Evolutionary conservation across 352 stramenopile genomes (phyloP).

Genomic region (Phytopythium helicoides): DNA sequence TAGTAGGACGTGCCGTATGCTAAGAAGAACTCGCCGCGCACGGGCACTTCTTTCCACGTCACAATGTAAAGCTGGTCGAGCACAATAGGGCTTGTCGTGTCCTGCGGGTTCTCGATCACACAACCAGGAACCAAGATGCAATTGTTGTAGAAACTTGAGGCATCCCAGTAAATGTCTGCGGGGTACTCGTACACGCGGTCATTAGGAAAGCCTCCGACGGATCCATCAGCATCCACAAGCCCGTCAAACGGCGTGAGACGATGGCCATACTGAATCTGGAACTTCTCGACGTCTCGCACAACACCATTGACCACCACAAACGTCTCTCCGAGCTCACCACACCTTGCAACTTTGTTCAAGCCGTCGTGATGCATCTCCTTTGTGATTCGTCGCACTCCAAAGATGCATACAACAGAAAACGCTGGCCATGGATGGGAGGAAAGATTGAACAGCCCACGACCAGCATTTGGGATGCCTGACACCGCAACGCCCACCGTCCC

Average conservation of each 20-base stretch:
- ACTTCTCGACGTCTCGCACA: constrained; percentile 86
- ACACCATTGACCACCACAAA: constrained; percentile 87
- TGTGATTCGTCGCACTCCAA: constrained; percentile 81
- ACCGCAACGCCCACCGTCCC: constrained; percentile 80
- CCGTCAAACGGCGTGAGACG: constrained; percentile 79
- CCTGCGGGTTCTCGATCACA: constrained; percentile 75
- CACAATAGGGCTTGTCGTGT: constrained; percentile 73
- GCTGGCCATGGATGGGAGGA: constrained; percentile 76
- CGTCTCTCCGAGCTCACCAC: constrained; percentile 81
- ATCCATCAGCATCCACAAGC: constrained; percentile 82
- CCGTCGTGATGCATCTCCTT: constrained; percentile 87
- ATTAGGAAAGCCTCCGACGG: constrained; percentile 81
- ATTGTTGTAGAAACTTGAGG: constrained; percentile 88
- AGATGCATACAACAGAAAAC: constrained; percentile 89
- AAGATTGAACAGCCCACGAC: constrained; percentile 82
- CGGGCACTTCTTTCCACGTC: constrained; percentile 84
- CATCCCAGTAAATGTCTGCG: constrained; percentile 84
- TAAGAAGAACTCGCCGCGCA: constrained; percentile 86
- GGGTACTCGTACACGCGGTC: constrained; percentile 88
- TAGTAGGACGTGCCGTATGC: constrained; percentile 89
- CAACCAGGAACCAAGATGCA: constrained; percentile 87
- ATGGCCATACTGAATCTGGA: constrained; percentile 86
- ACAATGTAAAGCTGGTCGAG: constrained; percentile 88
- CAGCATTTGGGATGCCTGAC: constrained; percentile 81
- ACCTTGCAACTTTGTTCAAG: constrained; percentile 84